Evolutionary conservation across 2,329 filamentous ascomycete species (phyloP).

Genomic region (Westerdykella ornata): DNA sequence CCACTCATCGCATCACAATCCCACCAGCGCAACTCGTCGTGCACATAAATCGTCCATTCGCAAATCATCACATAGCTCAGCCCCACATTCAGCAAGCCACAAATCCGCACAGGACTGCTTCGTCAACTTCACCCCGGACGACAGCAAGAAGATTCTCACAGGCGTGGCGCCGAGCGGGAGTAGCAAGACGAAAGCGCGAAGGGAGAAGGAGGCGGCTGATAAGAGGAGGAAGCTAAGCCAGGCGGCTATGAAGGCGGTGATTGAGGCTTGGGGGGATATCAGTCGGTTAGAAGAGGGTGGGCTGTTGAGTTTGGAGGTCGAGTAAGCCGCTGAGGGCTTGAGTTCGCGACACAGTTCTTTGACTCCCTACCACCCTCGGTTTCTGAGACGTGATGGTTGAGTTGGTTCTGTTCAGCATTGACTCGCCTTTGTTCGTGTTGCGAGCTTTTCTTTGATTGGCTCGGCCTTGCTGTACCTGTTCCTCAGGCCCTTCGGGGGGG

Average conservation of each 20-base stretch:
- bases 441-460: neutral
- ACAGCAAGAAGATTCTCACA: constrained; percentile 71
- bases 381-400: neutral
- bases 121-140: constrained; percentile 82
- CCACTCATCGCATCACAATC: constrained; percentile 10
- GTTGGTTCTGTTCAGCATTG: constrained; percentile 3
- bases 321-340: constrained; percentile 3
- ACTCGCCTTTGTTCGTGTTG: neutral
- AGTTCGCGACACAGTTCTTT: constrained; percentile 1
- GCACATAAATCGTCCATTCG: constrained; percentile 10
- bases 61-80: constrained; percentile 14
- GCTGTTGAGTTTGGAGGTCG: constrained; percentile 23
- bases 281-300: constrained; percentile 40
- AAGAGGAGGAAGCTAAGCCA: constrained; percentile 62
- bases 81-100: constrained; percentile 31
- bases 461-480: too few relatives aligned
- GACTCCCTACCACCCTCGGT: neutral
- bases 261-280: constrained; percentile 63
- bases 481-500: too few relatives aligned
- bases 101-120: constrained; percentile 53
- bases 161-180: constrained; percentile 89
- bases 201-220: constrained; percentile 82
- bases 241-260: constrained; percentile 61
- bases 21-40: constrained; percentile 5
- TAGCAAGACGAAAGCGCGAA: constrained; percentile 86